Evolutionary conservation across 257 asterid species (phyloP).

Genomic region (Penstemon eatonii): DNA sequence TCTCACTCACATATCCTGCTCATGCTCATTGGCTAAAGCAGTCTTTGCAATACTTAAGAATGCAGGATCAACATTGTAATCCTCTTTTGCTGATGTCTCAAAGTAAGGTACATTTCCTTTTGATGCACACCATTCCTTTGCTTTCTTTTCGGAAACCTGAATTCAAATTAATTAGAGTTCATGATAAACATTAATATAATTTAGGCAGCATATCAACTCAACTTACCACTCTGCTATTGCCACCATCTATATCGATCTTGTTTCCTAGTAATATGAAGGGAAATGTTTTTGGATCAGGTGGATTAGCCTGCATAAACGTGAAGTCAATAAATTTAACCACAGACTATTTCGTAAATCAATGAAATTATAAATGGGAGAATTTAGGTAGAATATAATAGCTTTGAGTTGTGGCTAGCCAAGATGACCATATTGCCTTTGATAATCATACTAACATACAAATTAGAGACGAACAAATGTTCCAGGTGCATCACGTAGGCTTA

Average conservation of each 20-base stretch:
- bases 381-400: slow-evolving; percentile 5
- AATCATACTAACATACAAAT: neutral
- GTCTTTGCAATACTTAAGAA: slow-evolving; percentile 91
- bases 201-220: slow-evolving; percentile 16
- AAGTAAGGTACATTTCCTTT: slow-evolving; percentile 95
- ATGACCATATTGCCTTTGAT: neutral
- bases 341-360: slow-evolving; percentile 2
- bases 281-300: slow-evolving; percentile 78
- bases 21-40: slow-evolving; percentile 85
- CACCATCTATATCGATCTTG: slow-evolving; percentile 97
- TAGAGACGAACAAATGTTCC: neutral
- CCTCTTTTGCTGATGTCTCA: slow-evolving; percentile 99
- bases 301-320: slow-evolving; percentile 79
- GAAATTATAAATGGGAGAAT: neutral
- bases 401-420: neutral
- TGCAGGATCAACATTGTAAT: slow-evolving; percentile 88
- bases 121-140: slow-evolving; percentile 95
- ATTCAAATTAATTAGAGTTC: slow-evolving; percentile 26
- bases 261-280: slow-evolving; percentile 96
- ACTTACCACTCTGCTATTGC: slow-evolving; percentile 97
- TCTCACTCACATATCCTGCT: slow-evolving; percentile 89
- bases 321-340: slow-evolving; percentile 10
- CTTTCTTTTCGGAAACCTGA: slow-evolving; percentile 95
- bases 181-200: neutral
- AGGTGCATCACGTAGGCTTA: neutral